Conservation (phyloP, 352 stramenopile genomes). For the Stephanocyclus meneghinianus region DNA sequence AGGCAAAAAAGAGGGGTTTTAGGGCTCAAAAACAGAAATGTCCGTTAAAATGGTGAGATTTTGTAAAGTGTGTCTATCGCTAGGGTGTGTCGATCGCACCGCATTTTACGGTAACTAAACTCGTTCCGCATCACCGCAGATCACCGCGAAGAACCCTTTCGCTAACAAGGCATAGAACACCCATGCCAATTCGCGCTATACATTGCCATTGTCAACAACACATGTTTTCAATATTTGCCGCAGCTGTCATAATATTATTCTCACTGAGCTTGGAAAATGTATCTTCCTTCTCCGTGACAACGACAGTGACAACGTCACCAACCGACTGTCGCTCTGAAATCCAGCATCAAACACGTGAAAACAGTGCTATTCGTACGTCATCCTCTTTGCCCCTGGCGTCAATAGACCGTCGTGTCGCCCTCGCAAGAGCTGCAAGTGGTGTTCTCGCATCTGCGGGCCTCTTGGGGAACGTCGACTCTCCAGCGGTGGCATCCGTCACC, state of each 20-base stretch:
- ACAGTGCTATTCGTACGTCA: neutral
- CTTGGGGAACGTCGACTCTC: neutral
- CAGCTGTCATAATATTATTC: neutral
- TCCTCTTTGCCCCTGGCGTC: neutral
- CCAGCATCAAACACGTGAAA: too few species aligned
- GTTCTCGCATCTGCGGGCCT: neutral
- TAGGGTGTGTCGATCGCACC: too few species aligned
- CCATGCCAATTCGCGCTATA: too few species aligned
- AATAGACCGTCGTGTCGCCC: slow-evolving; percentile 1
- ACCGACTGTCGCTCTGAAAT: neutral
- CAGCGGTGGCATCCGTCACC: neutral
- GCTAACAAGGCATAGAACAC: too few species aligned
- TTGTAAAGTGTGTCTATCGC: too few species aligned
- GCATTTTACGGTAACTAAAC: too few species aligned
- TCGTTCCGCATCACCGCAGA: too few species aligned
- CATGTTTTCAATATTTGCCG: neutral
- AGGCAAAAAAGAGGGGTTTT: too few species aligned
- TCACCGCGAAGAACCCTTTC: too few species aligned
- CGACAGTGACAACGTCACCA: neutral
- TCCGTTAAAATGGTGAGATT: too few species aligned
- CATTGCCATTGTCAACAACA: neutral
- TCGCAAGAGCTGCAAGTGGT: neutral
- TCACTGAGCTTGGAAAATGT: neutral
- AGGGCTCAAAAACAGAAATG: too few species aligned
- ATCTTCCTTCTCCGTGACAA: neutral